Evolutionary conservation across 1,139 yeast species (phyloP).

Genomic region (Blastobotrys arbuscula): DNA sequence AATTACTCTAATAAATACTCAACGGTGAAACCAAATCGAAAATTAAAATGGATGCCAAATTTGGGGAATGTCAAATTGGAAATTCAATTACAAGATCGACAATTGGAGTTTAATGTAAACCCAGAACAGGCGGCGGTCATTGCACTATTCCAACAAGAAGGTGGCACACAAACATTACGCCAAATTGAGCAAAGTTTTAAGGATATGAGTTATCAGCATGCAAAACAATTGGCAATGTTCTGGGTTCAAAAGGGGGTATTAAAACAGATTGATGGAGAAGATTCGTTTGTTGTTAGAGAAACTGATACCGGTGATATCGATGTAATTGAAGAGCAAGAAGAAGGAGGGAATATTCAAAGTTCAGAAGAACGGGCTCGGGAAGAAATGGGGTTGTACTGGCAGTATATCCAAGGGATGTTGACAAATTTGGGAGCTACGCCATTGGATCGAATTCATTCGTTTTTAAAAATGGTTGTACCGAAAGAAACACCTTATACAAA

Average conservation of each 20-base stretch:
- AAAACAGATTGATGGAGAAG: constrained; percentile 29
- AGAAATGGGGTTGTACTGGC: constrained; percentile 41
- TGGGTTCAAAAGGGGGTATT: constrained; percentile 56
- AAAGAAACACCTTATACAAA: constrained; percentile 43
- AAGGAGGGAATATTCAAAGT: constrained; percentile 23
- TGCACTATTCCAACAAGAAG: constrained; percentile 42
- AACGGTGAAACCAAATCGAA: constrained; percentile 42
- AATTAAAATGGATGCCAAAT: constrained; percentile 51
- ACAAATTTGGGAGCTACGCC: constrained; percentile 50
- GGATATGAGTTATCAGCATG: constrained; percentile 26
- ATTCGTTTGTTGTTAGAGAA: constrained; percentile 18
- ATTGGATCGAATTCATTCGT: constrained; percentile 46
- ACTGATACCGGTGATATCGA: constrained; percentile 17
- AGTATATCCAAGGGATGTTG: constrained; percentile 51
- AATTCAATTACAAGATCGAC: constrained; percentile 46
- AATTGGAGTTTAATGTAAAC: constrained; percentile 45
- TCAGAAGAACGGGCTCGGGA: constrained; percentile 32
- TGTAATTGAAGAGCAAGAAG: constrained; percentile 11
- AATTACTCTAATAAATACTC: constrained; percentile 42
- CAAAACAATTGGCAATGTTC: constrained; percentile 30
- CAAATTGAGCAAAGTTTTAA: constrained; percentile 20
- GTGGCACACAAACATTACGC: constrained; percentile 22
- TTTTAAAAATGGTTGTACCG: constrained; percentile 50
- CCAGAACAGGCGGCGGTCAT: constrained; percentile 70
- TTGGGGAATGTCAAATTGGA: constrained; percentile 60